phyloP scores from a whole-genome alignment of 2,329 filamentous ascomycete species.

The Lecanicillium sp. region DNA sequence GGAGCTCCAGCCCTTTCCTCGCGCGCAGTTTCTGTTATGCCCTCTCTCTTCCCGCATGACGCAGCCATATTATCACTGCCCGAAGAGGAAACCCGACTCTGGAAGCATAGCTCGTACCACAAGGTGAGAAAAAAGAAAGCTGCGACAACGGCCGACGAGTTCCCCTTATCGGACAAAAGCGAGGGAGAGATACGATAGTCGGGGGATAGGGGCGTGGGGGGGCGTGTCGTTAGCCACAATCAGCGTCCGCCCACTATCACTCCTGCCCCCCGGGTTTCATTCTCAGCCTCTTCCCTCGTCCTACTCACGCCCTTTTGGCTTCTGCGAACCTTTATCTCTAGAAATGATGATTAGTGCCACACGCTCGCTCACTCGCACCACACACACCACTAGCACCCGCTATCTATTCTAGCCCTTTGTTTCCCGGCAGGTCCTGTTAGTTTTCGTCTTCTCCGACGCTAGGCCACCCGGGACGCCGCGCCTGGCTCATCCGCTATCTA shows the following conservation, averaged over 20 bases:
- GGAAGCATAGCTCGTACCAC: not conserved
- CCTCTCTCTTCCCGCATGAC: not conserved
- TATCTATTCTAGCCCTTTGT: not conserved
- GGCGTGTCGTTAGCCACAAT: conserved; percentile 10
- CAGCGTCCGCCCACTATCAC: conserved; percentile 12
- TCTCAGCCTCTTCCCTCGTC: conserved; percentile 10
- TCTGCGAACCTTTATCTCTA: conserved; percentile 6
- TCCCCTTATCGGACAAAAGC: too few species aligned
- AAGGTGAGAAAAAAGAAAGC: not conserved
- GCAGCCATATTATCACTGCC: not conserved
- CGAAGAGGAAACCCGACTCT: conserved; percentile 2
- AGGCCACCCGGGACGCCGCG: conserved; percentile 5
- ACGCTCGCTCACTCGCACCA: too few species aligned
- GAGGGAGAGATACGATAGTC: too few species aligned
- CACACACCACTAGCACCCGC: not conserved
- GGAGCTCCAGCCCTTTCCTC: too few species aligned
- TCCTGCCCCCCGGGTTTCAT: conserved; percentile 2
- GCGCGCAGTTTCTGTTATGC: not conserved
- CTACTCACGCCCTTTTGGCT: too few species aligned
- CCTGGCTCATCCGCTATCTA: conserved; percentile 7
- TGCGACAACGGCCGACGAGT: too few species aligned
- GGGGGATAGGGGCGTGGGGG: too few species aligned
- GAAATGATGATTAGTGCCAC: not conserved
- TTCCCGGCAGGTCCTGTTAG: not conserved
- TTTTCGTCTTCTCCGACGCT: conserved; percentile 8